These are phyloP conservation scores for Epichloe baconii DNA, from an alignment of 2,329 filamentous ascomycete genomes.

Conservation along the genomic window DNA sequence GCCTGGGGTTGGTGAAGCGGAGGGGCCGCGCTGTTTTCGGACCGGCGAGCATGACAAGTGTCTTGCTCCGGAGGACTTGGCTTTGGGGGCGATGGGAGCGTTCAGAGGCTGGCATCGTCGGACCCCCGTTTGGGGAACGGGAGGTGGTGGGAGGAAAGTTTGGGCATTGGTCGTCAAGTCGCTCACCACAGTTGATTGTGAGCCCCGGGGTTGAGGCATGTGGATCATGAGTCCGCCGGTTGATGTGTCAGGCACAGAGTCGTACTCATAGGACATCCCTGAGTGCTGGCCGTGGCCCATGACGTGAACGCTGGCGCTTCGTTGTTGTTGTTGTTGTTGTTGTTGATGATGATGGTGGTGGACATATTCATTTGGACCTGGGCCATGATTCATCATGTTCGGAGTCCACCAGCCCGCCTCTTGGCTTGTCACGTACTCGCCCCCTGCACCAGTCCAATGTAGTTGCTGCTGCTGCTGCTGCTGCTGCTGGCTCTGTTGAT, in stretches of 20 bases:
- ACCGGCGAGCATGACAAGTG: conserved; percentile 28
- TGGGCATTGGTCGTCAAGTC: conserved; percentile 21
- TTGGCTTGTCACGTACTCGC: conserved; percentile 14
- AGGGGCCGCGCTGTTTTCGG: conserved; percentile 29
- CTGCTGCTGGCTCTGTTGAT: conserved; percentile 15
- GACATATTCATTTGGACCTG: conserved; percentile 11
- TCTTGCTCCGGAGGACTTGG: conserved; percentile 40
- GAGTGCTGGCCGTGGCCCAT: conserved; percentile 27
- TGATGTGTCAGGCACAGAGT: conserved; percentile 17
- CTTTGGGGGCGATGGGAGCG: conserved; percentile 32
- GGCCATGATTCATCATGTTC: conserved; percentile 12
- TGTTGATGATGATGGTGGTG: background rate
- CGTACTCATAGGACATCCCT: conserved; percentile 28
- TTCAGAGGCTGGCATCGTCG: conserved; percentile 16
- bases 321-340: background rate
- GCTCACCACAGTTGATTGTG: conserved; percentile 23
- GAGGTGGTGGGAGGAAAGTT: conserved; percentile 22
- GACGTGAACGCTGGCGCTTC: conserved; percentile 25
- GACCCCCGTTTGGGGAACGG: conserved; percentile 4
- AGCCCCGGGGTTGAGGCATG: conserved; percentile 33
- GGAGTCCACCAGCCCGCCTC: conserved; percentile 21
- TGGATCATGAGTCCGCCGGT: conserved; percentile 37
- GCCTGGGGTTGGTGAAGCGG: conserved; percentile 26
- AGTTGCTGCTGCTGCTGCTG: conserved; percentile 11
- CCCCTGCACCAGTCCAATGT: conserved; percentile 14